Evolutionary conservation across 345 rosid genomes (phyloP).

Genomic region (Stellera chamaejasme): DNA sequence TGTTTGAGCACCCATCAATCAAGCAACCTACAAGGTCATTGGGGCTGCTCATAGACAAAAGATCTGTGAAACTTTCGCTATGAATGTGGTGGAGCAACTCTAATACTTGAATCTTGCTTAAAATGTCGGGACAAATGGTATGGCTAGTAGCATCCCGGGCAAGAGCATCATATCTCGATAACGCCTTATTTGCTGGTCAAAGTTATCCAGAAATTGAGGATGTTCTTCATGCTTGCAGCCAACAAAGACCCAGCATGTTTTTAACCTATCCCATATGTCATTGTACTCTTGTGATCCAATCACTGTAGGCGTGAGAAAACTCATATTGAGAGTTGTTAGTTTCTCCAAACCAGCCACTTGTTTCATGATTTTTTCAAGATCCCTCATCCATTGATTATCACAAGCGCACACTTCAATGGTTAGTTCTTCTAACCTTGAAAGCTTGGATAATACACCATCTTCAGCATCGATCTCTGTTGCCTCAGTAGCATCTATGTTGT

Average conservation of each 20-base stretch:
- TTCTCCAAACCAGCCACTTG: conserved; percentile 18
- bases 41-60: too few species aligned
- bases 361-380: conserved; percentile 8
- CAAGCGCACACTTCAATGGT: conserved; percentile 15
- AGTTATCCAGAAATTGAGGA: conserved; percentile 12
- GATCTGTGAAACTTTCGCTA: not conserved
- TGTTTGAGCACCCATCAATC: too few species aligned
- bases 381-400: conserved; percentile 14
- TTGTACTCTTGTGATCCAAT: conserved; percentile 3
- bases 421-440: conserved; percentile 22
- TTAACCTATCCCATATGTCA: conserved; percentile 4
- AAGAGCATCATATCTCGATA: conserved; percentile 17
- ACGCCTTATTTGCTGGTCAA: conserved; percentile 14
- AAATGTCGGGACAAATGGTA: not conserved
- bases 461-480: conserved; percentile 1
- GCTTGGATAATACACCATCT: conserved; percentile 20
- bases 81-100: conserved; percentile 5
- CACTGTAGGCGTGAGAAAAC: conserved; percentile 11
- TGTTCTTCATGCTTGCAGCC: conserved; percentile 12
- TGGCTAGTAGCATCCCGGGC: conserved; percentile 1
- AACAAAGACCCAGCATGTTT: conserved; percentile 13
- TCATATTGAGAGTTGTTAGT: conserved; percentile 17
- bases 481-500: not conserved
- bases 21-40: too few species aligned
- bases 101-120: conserved; percentile 11